These are phyloP conservation scores for Dendrobium catenatum DNA, from an alignment of 106 monocot species.

Conservation along the genomic window DNA sequence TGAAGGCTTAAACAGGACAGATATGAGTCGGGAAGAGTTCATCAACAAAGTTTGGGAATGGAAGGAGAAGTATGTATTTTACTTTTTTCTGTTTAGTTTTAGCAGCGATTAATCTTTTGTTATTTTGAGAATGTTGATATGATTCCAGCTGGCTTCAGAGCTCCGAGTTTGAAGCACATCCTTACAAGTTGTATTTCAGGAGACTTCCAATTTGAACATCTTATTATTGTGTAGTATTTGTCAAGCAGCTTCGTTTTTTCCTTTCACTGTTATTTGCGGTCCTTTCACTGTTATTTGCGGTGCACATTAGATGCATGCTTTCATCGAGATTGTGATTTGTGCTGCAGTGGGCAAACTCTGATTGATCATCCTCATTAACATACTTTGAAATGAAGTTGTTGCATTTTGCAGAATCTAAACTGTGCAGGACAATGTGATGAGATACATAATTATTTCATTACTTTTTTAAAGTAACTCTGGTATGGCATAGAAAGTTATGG, in stretches of 20 bases:
- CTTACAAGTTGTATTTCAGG: not conserved
- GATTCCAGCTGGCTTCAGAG: not conserved
- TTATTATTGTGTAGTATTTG: not conserved
- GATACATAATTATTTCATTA: not conserved
- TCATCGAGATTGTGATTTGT: not conserved
- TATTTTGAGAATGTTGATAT: not conserved
- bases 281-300: not conserved
- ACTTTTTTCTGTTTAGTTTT: constrained; percentile 5
- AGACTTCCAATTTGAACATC: not conserved
- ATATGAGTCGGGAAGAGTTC: constrained; percentile 86
- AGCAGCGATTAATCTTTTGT: not conserved
- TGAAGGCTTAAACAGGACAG: constrained; percentile 79
- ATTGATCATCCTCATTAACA: not conserved
- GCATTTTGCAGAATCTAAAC: not conserved
- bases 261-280: not conserved
- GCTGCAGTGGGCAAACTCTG: not conserved
- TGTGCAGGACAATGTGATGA: not conserved
- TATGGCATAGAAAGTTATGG: not conserved
- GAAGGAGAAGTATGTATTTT: constrained; percentile 80
- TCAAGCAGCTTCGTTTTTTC: not conserved
- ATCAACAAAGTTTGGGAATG: constrained; percentile 89
- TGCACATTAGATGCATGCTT: not conserved
- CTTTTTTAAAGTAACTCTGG: not conserved
- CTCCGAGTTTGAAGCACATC: not conserved
- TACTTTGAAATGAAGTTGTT: not conserved